phyloP scores from a whole-genome alignment of 257 asterid species.

The Przewalskia tangutica region DNA sequence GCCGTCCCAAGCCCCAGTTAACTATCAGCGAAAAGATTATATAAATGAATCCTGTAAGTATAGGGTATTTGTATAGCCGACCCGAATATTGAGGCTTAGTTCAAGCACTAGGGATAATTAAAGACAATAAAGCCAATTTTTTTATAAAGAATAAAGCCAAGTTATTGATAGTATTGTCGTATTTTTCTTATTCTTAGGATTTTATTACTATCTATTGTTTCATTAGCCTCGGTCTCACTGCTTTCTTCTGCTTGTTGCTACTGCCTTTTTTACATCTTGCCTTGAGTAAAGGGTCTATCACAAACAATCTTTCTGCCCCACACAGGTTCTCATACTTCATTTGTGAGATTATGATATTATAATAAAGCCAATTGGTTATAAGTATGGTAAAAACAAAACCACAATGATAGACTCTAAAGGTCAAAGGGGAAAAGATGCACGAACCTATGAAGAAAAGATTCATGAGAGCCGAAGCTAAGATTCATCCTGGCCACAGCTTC shows the following conservation, averaged over 20 bases:
- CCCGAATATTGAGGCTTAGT: neutral
- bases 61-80: neutral
- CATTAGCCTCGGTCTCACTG: no score
- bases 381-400: neutral
- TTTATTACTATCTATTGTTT: no score
- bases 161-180: neutral
- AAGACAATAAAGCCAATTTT: neutral
- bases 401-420: neutral
- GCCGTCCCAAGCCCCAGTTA: neutral
- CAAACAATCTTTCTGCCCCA: no score
- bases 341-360: no score
- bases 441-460: conserved; percentile 76
- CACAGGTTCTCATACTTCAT: no score
- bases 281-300: no score
- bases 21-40: neutral
- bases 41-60: neutral
- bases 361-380: neutral
- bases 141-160: neutral
- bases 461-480: conserved; percentile 55
- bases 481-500: conserved; percentile 48
- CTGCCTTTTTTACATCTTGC: no score
- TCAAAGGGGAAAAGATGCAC: neutral
- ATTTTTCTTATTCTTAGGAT: no score
- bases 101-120: neutral
- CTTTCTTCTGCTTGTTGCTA: no score